A percentile compares a stretch with the other conserved stretches of the same genome.
These are phyloP conservation scores for Lentinula sp. DNA, from an alignment of 768 basidiomycete species.

Conservation along the genomic window DNA sequence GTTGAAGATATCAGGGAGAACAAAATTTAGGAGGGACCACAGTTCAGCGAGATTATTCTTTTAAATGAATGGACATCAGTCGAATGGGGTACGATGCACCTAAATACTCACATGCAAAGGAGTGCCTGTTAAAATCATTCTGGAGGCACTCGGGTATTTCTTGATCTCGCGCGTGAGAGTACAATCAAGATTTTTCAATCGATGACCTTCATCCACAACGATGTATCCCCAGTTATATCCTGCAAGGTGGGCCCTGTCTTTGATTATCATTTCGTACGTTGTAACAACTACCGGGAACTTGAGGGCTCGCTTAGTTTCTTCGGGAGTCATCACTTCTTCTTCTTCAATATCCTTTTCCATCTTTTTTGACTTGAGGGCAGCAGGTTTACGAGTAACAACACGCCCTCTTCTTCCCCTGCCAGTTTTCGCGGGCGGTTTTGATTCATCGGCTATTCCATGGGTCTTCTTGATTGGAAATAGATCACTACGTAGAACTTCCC, in stretches of 20 bases:
- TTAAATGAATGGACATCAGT: background rate
- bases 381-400: constrained; percentile 8
- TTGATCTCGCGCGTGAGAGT: constrained; percentile 89
- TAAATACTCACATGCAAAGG: constrained; percentile 73
- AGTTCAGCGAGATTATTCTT: constrained; percentile 95
- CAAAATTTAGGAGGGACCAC: constrained; percentile 94
- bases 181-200: constrained; percentile 92
- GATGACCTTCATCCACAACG: constrained; percentile 94
- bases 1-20: constrained; percentile 89
- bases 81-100: background rate
- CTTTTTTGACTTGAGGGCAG: background rate
- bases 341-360: constrained; percentile 12
- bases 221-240: constrained; percentile 84
- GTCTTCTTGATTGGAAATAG: constrained; percentile 4
- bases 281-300: constrained; percentile 80
- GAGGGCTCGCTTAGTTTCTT: background rate
- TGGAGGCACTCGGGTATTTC: constrained; percentile 73
- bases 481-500: constrained; percentile 42
- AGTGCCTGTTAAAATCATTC: constrained; percentile 94
- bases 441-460: too few relatives aligned
- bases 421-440: constrained; percentile 11
- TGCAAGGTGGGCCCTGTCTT: constrained; percentile 55
- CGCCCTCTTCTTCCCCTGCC: background rate
- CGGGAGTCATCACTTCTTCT: constrained; percentile 8
- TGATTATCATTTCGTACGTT: constrained; percentile 91